Base-by-base conservation (phyloP, 768 basidiomycete species). In the Clitopilus hobsonii region DNA sequence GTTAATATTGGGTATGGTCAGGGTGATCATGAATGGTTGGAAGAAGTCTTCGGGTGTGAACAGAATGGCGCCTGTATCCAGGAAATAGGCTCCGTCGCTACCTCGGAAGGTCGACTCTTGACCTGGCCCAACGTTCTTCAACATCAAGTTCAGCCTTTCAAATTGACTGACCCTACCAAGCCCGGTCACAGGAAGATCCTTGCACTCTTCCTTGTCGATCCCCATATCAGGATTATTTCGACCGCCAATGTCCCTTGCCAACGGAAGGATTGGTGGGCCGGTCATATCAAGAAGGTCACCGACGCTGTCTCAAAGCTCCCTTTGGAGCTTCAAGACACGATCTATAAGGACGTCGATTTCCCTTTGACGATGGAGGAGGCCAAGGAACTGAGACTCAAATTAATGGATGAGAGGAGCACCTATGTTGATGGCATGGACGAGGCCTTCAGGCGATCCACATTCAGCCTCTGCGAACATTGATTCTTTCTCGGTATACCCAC, bases 121-220 rank as follows among this genome's bases (percentile, higher is more conserved):
- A 70, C 70, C 0, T 78, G 75, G 59, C 76, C 76, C 1, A 78
- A 77, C 55, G 59, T 74, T 49, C 65, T 72, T 25, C 75, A 76
- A 53, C 74, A 78, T 56, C 68, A 63, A 20, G 72, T 78, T 5
- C 57, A 58, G 29, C 67, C 74, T 14, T 78, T 77, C 61, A 54
- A 61, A 23, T 68, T 77, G 14, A 56, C 49, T 1, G 72, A 77
- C 59, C 59, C 58, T 0, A 65, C 67, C 11, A 69, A 68, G 50
- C 71, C 69, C 2, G 77, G 74, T 2, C 64, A 72, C 53, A 63
- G 74, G 49, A 78, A 73, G 59, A 71, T 78, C 18, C 59, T 77
- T 11, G 70, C 67, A 1, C 67, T 78, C 18, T 75, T 74, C 41
- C 51, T 56, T 16, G 51, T 56, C 1, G 55, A 56, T 25, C 51